A percentile compares a stretch with the other conserved stretches of the same genome.
Evolutionary conservation across 208 protist species (phyloP).

Genomic region (Acanthamoeba triangularis): DNA sequence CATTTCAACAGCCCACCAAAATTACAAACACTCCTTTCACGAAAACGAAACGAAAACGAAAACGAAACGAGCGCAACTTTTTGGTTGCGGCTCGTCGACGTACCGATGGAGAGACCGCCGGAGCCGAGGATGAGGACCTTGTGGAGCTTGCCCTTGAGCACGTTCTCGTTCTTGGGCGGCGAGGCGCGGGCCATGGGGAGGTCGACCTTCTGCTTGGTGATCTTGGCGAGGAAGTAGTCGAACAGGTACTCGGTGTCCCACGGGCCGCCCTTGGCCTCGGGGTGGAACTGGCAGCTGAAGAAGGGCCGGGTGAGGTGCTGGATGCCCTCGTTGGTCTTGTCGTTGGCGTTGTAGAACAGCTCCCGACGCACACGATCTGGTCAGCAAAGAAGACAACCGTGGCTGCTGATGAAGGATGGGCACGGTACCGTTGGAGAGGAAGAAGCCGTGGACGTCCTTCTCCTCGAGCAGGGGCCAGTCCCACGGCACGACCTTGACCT

Average conservation of each 20-base stretch:
- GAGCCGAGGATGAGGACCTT: constrained; percentile 90
- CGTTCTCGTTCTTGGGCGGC: neutral
- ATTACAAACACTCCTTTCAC: neutral
- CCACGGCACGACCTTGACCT: constrained; percentile 93
- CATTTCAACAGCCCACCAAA: constrained; percentile 95
- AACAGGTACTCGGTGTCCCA: constrained; percentile 99
- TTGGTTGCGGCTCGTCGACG: neutral
- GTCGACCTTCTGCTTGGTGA: constrained; percentile 56
- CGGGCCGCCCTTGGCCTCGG: constrained; percentile 97
- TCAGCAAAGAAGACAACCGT: neutral
- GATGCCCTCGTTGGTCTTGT: constrained; percentile 98
- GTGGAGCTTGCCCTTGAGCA: constrained; percentile 30
- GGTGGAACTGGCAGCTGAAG: constrained; percentile 99
- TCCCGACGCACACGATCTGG: constrained; percentile 82
- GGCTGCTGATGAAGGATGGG: neutral
- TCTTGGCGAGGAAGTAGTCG: constrained; percentile 95
- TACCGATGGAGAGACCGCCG: constrained; percentile 81
- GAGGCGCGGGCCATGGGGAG: constrained; percentile 60
- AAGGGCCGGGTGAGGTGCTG: constrained; percentile 97
- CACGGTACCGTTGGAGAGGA: constrained; percentile 91
- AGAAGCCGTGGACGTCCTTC: constrained; percentile 97
- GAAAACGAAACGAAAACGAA: too few species aligned
- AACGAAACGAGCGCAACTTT: too few species aligned
- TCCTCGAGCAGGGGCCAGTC: constrained; percentile 96
- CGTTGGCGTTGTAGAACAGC: constrained; percentile 98